Conservation (phyloP, 2,329 filamentous ascomycete species). For the Neofusicoccum cordaticola region DNA sequence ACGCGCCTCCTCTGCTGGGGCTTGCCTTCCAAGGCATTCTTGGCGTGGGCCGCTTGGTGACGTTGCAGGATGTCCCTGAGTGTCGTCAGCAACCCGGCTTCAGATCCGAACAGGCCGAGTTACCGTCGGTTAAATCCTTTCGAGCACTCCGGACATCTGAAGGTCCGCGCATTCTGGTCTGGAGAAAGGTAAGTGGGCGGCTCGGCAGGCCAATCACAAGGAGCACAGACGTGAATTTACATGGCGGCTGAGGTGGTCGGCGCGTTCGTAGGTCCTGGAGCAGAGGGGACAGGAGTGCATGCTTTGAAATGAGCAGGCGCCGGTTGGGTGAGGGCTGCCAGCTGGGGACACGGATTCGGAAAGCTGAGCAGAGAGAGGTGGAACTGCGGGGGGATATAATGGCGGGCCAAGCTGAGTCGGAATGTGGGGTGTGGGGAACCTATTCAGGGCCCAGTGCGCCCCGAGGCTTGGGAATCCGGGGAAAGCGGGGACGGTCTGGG, state of each 20-base stretch:
- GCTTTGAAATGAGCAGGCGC: not conserved
- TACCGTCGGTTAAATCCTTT: conserved; percentile 28
- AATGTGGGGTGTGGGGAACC: conserved; percentile 12
- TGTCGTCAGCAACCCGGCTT: not conserved
- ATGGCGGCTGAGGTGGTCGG: conserved; percentile 31
- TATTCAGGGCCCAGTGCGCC: no score
- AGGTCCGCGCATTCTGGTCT: conserved; percentile 28
- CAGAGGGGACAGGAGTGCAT: conserved; percentile 27
- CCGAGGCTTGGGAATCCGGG: not conserved
- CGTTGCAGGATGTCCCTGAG: conserved; percentile 28
- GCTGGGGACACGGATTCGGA: no score
- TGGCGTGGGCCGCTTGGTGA: conserved; percentile 28
- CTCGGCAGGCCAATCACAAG: no score
- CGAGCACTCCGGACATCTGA: conserved; percentile 29
- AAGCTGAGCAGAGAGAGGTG: not conserved
- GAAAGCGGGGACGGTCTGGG: not conserved
- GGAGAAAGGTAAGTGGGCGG: not conserved
- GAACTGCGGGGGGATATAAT: conserved; percentile 1
- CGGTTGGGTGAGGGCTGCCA: not conserved
- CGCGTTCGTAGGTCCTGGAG: conserved; percentile 27
- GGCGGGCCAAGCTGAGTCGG: not conserved
- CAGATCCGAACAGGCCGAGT: not conserved
- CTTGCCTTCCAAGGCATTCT: conserved; percentile 25
- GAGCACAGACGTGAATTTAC: conserved; percentile 26
- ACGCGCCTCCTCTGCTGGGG: conserved; percentile 21